These are phyloP conservation scores for Solanum hybrid DNA, from an alignment of 305 asterid species.

Conservation along the genomic window DNA sequence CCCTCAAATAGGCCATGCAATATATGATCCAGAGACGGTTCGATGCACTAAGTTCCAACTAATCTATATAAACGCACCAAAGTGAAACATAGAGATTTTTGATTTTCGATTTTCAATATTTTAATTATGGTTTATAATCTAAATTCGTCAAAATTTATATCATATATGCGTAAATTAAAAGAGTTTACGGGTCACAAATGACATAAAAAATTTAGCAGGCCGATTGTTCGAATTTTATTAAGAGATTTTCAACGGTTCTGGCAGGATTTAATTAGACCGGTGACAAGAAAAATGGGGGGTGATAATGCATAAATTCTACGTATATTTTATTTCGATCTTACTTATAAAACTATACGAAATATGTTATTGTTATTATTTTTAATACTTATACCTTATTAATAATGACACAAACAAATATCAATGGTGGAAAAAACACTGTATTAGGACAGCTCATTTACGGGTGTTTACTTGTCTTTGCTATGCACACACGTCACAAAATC, in stretches of 20 bases:
- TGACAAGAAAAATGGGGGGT: no score
- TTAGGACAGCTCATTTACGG: background rate
- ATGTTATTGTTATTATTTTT: no score
- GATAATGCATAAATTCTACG: no score
- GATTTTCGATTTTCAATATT: background rate
- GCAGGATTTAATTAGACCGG: no score
- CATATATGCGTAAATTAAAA: background rate
- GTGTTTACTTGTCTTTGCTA: background rate
- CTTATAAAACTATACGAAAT: no score
- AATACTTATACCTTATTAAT: background rate
- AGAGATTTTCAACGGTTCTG: background rate
- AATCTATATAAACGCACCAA: background rate
- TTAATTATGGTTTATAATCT: background rate
- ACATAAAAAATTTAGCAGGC: background rate
- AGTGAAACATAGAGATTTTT: no score
- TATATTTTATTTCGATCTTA: no score
- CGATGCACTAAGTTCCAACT: no score
- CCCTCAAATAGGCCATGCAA: background rate
- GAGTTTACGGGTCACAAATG: background rate
- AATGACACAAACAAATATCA: background rate
- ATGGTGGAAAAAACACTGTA: background rate
- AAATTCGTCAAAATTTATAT: background rate
- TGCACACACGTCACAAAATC: background rate
- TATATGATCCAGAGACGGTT: no score
- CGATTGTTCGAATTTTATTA: background rate